These are phyloP conservation scores for Babesia microti DNA, from an alignment of 169 alveolate species.

Conservation along the genomic window DNA sequence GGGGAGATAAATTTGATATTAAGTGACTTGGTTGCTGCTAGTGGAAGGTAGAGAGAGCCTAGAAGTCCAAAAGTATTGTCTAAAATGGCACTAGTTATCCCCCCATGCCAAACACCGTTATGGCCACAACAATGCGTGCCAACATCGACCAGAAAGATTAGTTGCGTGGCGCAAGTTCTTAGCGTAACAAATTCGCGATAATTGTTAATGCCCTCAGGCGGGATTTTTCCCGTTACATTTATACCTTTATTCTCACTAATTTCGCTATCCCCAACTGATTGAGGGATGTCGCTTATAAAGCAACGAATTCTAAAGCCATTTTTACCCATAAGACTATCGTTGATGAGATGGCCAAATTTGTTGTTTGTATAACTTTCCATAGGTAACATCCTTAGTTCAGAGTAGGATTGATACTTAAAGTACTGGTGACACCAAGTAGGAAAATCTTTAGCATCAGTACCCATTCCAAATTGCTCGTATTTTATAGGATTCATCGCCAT, in stretches of 20 bases:
- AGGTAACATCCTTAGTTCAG: slow-evolving; percentile 7
- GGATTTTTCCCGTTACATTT: slow-evolving; percentile 1
- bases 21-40: slow-evolving; percentile 48
- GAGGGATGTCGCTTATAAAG: slow-evolving; percentile 19
- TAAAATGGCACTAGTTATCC: slow-evolving; percentile 42
- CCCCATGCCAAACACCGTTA: slow-evolving; percentile 50
- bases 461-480: too few relatives aligned
- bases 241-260: slow-evolving; percentile 4
- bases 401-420: slow-evolving; percentile 17
- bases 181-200: slow-evolving; percentile 2
- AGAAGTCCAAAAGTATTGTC: slow-evolving; percentile 42
- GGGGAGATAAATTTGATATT: slow-evolving; percentile 36
- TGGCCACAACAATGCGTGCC: slow-evolving; percentile 46
- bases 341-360: slow-evolving; percentile 38
- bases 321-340: slow-evolving; percentile 23
- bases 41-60: slow-evolving; percentile 16
- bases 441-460: slow-evolving; percentile 5
- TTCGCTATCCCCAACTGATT: not conserved
- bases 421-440: slow-evolving; percentile 13
- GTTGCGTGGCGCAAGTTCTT: slow-evolving; percentile 18
- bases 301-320: slow-evolving; percentile 18
- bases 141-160: slow-evolving; percentile 24
- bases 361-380: slow-evolving; percentile 16
- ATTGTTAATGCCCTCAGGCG: slow-evolving; percentile 11
- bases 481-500: too few relatives aligned